Evolutionary conservation across 139 green algal species (phyloP), one percentile per base, ranked within the genome.

Genomic region (Chlorella sp.): DNA sequence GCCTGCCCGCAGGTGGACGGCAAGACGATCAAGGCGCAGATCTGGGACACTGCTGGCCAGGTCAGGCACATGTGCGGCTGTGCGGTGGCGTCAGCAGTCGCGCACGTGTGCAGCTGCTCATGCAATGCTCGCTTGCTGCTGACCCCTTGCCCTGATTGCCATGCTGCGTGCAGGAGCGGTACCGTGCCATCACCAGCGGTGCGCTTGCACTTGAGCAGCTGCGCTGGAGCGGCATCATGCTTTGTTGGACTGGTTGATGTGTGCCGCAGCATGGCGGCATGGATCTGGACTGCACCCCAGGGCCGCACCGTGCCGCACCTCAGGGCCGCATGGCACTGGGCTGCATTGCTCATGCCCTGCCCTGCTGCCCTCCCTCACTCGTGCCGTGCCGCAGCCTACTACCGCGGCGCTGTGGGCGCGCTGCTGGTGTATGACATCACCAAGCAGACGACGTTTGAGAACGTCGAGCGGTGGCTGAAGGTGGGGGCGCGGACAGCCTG

Each of bases 1-100:
- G n/a, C 44, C 32, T 70, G 25, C 6, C n/a, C 67, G 74, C 86
- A 99, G 96, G 96, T 99, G 47, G 97, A 99, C 74, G 94, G 94
- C 74, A 99, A 99, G 90, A 99, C 95, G 15, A 97, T 99, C 90
- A 99, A 99, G 89, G 97, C 97, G 39, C 97, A 99, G 87, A 99
- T 99, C 69, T 99, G 97, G 97, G 97, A 99, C 87, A 99, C 97
- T 57, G 97, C 97, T 23, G 97, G 97, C 26, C 97, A 99, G 69
- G 76, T 82, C 0, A 1, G 34, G 16, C 34, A 3, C 1, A 28
- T 6, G 0, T 28, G 68, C 68, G 30, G 68, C 68, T 51, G 9
- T 13, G 21, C 12, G 41, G 44, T 9, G 32, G 12, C 32, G 30
- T 25, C 12, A 34, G 13, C n/a, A 34, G 69, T 16, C 16, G 6